These are phyloP conservation scores for Ettlia oleoabundans DNA, from an alignment of 139 green algal genomes.

Conservation along the genomic window DNA sequence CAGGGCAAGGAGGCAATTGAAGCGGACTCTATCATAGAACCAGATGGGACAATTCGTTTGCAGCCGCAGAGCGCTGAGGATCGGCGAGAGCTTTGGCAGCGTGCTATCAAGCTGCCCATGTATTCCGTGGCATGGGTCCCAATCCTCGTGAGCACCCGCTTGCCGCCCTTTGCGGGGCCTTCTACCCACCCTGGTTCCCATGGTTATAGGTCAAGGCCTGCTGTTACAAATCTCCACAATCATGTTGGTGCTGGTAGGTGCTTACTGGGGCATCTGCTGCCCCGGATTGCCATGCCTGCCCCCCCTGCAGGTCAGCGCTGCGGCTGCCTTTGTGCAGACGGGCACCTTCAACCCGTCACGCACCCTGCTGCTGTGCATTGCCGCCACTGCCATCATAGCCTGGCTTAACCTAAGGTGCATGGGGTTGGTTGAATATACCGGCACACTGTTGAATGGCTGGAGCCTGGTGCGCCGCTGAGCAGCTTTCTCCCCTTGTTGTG, in stretches of 20 bases:
- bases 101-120: slow-evolving; percentile 92
- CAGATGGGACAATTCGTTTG: slow-evolving; percentile 31
- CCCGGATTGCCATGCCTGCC: no score
- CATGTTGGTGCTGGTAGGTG: no score
- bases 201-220: no score
- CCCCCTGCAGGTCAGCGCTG: slow-evolving; percentile 68
- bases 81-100: slow-evolving; percentile 70
- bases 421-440: background rate
- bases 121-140: slow-evolving; percentile 91
- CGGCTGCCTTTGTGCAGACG: slow-evolving; percentile 58
- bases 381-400: slow-evolving; percentile 82
- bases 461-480: no score
- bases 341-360: slow-evolving; percentile 48
- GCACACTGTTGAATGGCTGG: no score
- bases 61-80: slow-evolving; percentile 34
- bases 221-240: no score
- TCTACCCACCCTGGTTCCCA: no score
- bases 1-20: background rate
- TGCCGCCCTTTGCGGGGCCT: background rate
- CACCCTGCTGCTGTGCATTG: slow-evolving; percentile 60
- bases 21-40: slow-evolving; percentile 45
- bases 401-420: slow-evolving; percentile 95
- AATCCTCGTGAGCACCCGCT: slow-evolving; percentile 69
- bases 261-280: no score
- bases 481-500: no score